A percentile compares a stretch with the other conserved stretches of the same genome.
Conservation (phyloP, 2,329 filamentous ascomycete species). For the Tolypocladium ovalisporum region DNA sequence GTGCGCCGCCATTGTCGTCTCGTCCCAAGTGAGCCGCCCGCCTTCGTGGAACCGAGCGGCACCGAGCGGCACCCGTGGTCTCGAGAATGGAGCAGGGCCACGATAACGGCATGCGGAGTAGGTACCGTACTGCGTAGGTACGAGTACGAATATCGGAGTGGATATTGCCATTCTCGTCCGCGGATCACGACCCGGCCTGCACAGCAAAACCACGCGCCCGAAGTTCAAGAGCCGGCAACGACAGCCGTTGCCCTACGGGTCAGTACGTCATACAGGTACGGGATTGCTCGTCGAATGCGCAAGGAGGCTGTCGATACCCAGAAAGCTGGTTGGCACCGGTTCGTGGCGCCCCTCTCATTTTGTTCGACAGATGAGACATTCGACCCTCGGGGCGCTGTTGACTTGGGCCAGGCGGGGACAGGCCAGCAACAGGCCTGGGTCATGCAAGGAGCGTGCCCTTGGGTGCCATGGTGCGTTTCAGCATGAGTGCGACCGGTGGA, state of each 20-base stretch:
- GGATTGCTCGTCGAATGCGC: background rate
- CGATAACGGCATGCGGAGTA: background rate
- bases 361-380: background rate
- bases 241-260: background rate
- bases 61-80: background rate
- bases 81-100: background rate
- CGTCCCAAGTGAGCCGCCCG: background rate
- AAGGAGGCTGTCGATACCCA: background rate
- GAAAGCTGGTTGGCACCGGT: background rate
- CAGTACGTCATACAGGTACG: background rate
- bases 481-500: background rate
- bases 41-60: background rate
- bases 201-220: background rate
- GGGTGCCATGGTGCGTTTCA: conserved; percentile 3
- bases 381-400: no score
- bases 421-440: background rate
- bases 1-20: background rate
- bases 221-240: background rate
- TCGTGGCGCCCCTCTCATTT: background rate
- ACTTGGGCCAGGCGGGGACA: no score
- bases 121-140: no score
- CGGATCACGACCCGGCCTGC: background rate
- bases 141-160: background rate
- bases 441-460: background rate
- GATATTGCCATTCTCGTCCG: no score